A percentile compares a stretch with the other conserved stretches of the same genome.
phyloP scores from a whole-genome alignment of 805 yeast species.

The Starmera quercuum region DNA sequence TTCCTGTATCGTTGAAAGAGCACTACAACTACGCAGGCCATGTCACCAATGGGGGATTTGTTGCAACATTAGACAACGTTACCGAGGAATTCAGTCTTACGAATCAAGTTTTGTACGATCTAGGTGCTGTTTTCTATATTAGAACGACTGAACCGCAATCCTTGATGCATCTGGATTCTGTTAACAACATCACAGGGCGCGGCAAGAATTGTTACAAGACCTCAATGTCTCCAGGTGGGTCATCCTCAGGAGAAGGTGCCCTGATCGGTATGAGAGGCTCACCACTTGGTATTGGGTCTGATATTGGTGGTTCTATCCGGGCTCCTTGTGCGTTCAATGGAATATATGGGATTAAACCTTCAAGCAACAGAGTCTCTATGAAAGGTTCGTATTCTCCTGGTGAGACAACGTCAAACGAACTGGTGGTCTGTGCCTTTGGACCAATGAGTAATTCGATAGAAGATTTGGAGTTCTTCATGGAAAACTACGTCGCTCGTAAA shows the following conservation, averaged over 20 bases:
- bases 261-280: slow-evolving; percentile 52
- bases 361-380: slow-evolving; percentile 44
- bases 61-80: slow-evolving; percentile 39
- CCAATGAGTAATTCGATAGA: slow-evolving; percentile 60
- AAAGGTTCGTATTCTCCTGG: slow-evolving; percentile 10
- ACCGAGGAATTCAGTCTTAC: slow-evolving; percentile 40
- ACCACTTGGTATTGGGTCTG: slow-evolving; percentile 59
- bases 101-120: slow-evolving; percentile 27
- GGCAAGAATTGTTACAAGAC: slow-evolving; percentile 53
- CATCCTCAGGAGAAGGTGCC: slow-evolving; percentile 69
- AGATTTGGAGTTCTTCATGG: slow-evolving; percentile 66
- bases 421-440: slow-evolving; percentile 59
- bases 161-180: slow-evolving; percentile 61
- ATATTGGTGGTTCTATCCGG: slow-evolving; percentile 66
- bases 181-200: slow-evolving; percentile 52
- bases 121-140: slow-evolving; percentile 47
- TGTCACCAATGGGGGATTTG: slow-evolving; percentile 55
- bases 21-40: slow-evolving; percentile 48
- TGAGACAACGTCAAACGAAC: slow-evolving; percentile 30
- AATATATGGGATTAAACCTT: slow-evolving; percentile 54
- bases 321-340: slow-evolving; percentile 63
- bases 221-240: slow-evolving; percentile 59
- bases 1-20: slow-evolving; percentile 63
- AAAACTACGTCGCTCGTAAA: slow-evolving; percentile 34
- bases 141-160: slow-evolving; percentile 66